These are phyloP conservation scores for Graphilbum fragrans DNA, from an alignment of 2,329 filamentous ascomycete genomes.

Conservation along the genomic window DNA sequence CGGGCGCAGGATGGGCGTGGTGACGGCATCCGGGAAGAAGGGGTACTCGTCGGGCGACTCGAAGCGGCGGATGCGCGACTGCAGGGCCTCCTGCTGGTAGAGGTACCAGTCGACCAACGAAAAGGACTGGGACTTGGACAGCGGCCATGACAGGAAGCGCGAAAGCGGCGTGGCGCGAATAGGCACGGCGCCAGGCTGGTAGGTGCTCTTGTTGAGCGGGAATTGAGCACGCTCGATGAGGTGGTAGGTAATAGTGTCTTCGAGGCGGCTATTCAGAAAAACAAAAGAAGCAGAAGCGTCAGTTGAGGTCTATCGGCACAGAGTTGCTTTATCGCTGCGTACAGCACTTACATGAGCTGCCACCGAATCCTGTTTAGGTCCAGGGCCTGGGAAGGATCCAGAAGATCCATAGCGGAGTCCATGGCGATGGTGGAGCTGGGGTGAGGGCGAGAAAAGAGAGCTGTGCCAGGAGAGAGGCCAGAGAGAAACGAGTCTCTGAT, in stretches of 20 bases:
- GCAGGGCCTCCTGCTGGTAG: conserved; percentile 75
- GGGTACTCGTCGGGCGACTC: conserved; percentile 95
- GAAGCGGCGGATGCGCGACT: conserved; percentile 88
- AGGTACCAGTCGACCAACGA: conserved; percentile 94
- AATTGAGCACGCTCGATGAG: conserved; percentile 98
- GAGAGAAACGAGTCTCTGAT: too few relatives aligned
- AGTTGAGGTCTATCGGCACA: too few relatives aligned
- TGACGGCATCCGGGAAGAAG: conserved; percentile 78
- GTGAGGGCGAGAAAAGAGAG: too few relatives aligned
- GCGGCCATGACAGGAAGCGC: not conserved
- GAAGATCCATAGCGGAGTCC: conserved; percentile 84
- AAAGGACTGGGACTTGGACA: conserved; percentile 34
- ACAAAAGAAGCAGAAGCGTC: not conserved
- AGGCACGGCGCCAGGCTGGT: conserved; percentile 64
- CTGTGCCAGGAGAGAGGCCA: too few relatives aligned
- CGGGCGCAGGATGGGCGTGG: conserved; percentile 73
- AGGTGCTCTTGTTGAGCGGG: conserved; percentile 81
- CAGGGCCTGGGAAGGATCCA: conserved; percentile 71
- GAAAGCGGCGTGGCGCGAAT: conserved; percentile 44
- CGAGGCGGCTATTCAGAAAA: conserved; percentile 64
- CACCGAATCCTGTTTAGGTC: conserved; percentile 88
- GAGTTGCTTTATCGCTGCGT: too few relatives aligned
- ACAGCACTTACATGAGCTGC: conserved; percentile 79
- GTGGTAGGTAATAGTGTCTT: conserved; percentile 96
- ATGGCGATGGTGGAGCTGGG: conserved; percentile 45